A percentile compares a stretch with the other conserved stretches of the same genome.
phyloP scores from a whole-genome alignment of 2,329 filamentous ascomycete genomes.

The Colletotrichum endophyticum region DNA sequence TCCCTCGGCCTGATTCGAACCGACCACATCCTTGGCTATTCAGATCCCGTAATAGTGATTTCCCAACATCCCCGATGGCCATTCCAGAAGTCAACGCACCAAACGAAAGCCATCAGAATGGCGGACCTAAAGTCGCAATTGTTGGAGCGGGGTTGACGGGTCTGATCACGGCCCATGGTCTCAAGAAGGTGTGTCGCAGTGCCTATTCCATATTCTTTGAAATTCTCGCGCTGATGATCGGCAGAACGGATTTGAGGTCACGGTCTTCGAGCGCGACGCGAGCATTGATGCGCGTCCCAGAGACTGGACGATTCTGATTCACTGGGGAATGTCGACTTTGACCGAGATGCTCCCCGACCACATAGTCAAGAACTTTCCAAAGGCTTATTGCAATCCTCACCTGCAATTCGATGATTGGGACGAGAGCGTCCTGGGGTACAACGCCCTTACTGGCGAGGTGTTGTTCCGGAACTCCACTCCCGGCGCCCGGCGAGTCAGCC shows the following conservation, averaged over 20 bases:
- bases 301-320: constrained; percentile 44
- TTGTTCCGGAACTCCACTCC: constrained; percentile 37
- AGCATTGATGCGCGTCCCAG: constrained; percentile 31
- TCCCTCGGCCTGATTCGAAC: not conserved
- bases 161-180: constrained; percentile 38
- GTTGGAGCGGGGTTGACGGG: constrained; percentile 43
- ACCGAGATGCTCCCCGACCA: constrained; percentile 35
- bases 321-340: constrained; percentile 43
- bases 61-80: not conserved
- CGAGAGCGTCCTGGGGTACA: constrained; percentile 35
- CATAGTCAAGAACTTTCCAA: constrained; percentile 30
- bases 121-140: constrained; percentile 32
- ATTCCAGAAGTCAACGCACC: not conserved
- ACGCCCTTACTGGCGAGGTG: constrained; percentile 38
- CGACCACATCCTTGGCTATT: not conserved
- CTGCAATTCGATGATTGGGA: constrained; percentile 32
- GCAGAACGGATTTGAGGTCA: constrained; percentile 36
- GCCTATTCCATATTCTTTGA: no score
- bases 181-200: constrained; percentile 32
- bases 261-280: constrained; percentile 35
- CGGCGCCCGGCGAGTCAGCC: constrained; percentile 37
- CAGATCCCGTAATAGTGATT: not conserved
- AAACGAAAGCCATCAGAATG: not conserved
- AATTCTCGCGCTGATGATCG: not conserved
- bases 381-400: constrained; percentile 38